Evolutionary conservation across 805 yeast species (phyloP), one percentile per base, ranked within the genome.

Genomic region (Ogataea pignaliae): DNA sequence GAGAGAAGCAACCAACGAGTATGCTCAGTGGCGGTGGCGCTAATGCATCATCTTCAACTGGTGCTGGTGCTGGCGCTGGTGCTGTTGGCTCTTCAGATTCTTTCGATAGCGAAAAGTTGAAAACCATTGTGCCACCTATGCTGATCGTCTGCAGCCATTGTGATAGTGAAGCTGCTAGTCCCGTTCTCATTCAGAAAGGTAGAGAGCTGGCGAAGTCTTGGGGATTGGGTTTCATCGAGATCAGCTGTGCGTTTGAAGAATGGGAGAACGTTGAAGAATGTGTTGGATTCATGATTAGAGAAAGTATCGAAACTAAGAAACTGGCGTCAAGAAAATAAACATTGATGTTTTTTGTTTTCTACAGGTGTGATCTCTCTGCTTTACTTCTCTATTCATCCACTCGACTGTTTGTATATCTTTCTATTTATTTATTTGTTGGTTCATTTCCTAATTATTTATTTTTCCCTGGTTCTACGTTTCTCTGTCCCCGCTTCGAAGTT

Each of bases 121-220:
- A 30, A 13, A 30, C 14, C 3, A n/a, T n/a, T 34, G 34, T 46
- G 34, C 95, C 93, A 0, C 90, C 91, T 1, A 74, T 83, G 13
- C 65, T 84, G 55, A 69, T 85, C 5, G 73, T 82, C 2, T 83
- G 86, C 51, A 83, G 91, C 0, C 85, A 85, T 55, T 58, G 69
- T 0, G 68, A 73, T 32, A 80, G 77, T 57, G 74, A 71, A 13
- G 64, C 81, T 39, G 78, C 81, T 0, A 78, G 86, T 29, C 88
- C 89, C 0, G 57, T 70, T 12, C 56, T 85, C 36, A 67, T 85
- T 2, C 76, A 75, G 36, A 66, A 72, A 44, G 95, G 93, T 0
- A 68, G 66, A 45, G 61, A 71, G 28, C 56, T 83, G 40, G 87
- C 88, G 0, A 59, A 66, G 16, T 55, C 65, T 17, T 85, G 91